Conservation (phyloP, 148 eudicot genomes). For the Rhododendron williamsianum region DNA sequence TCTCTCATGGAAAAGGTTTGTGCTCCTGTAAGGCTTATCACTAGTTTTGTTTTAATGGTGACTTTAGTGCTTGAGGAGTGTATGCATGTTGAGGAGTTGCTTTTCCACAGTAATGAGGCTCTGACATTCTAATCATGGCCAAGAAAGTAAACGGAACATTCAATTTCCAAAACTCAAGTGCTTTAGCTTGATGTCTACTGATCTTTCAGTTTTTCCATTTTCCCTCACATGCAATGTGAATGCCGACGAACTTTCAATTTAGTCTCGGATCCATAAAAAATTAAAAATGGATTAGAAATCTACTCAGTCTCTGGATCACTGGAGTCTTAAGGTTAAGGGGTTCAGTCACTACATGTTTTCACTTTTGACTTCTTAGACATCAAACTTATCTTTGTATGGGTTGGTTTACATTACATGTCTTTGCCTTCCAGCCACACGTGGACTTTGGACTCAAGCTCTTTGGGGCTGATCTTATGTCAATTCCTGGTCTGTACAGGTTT, state of each 20-base stretch:
- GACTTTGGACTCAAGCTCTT: constrained; percentile 83
- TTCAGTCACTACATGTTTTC: neutral
- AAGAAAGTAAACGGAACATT: neutral
- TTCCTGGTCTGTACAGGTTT: constrained; percentile 77
- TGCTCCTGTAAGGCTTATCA: neutral
- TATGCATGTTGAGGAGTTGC: neutral
- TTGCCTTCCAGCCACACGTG: constrained; percentile 72
- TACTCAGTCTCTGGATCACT: neutral
- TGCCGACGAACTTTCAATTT: neutral
- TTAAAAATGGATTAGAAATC: neutral
- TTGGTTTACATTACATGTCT: constrained; percentile 1
- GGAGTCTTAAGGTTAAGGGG: neutral
- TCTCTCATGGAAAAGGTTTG: constrained; percentile 95
- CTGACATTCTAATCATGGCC: neutral
- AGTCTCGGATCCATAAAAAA: neutral
- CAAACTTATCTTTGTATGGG: neutral
- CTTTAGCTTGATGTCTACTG: neutral
- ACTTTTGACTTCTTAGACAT: neutral
- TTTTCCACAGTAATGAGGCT: neutral
- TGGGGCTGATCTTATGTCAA: constrained; percentile 95
- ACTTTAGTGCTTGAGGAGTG: neutral
- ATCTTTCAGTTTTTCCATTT: neutral
- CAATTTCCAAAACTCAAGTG: neutral
- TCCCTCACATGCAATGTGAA: neutral
- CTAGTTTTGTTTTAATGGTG: neutral